Conservation (phyloP, 129 eudicot species). For the Pittosporum tobira region DNA sequence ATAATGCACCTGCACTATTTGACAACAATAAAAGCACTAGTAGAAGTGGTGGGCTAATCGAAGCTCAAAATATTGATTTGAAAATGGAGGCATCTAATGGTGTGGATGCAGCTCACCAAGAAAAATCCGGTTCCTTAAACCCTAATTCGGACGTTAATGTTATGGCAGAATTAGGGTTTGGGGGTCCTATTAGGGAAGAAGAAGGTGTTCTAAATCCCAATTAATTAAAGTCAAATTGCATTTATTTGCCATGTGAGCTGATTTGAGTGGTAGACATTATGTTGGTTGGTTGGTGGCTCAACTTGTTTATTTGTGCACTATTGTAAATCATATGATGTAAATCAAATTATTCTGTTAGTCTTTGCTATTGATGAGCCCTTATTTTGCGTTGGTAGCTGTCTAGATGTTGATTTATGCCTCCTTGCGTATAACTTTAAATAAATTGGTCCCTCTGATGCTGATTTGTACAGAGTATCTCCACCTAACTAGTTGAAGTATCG, state of each 20-base stretch:
- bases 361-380: too few species aligned
- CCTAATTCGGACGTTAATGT: slow-evolving; percentile 2
- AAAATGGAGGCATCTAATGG: slow-evolving; percentile 20
- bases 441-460: neutral
- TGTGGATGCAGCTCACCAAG: slow-evolving; percentile 21
- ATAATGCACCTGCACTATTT: slow-evolving; percentile 1
- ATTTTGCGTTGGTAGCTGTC: too few species aligned
- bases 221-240: slow-evolving; percentile 12
- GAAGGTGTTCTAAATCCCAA: slow-evolving; percentile 29
- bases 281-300: slow-evolving; percentile 13
- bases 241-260: slow-evolving; percentile 10
- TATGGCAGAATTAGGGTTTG: slow-evolving; percentile 32
- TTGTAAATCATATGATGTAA: slow-evolving; percentile 3
- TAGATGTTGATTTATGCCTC: neutral
- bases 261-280: neutral
- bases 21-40: slow-evolving; percentile 3
- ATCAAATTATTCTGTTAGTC: too few species aligned
- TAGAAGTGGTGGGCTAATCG: slow-evolving; percentile 3
- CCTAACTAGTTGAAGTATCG: too few species aligned
- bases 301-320: slow-evolving; percentile 1
- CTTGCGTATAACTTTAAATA: neutral
- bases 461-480: neutral
- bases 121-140: slow-evolving; percentile 13
- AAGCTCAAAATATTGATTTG: slow-evolving; percentile 6
- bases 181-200: slow-evolving; percentile 14